phyloP scores from a whole-genome alignment of 169 alveolate species.

The Eimeria falciformis region DNA sequence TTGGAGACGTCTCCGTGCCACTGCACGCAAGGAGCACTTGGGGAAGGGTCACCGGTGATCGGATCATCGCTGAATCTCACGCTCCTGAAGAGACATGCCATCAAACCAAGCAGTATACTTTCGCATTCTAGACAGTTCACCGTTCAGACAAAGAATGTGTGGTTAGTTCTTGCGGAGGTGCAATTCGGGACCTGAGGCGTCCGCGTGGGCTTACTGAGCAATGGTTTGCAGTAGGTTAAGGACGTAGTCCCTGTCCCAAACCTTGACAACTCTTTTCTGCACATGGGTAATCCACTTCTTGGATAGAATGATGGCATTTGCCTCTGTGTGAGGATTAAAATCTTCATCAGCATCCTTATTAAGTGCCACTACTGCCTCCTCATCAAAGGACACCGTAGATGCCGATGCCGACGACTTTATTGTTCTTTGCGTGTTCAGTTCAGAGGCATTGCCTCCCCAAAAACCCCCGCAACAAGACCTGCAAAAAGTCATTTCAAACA shows the following conservation, averaged over 20 bases:
- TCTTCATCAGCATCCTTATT: background rate
- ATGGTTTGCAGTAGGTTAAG: constrained; percentile 45
- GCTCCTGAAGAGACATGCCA: constrained; percentile 17
- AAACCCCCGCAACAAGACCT: constrained; percentile 54
- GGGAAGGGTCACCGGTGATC: constrained; percentile 70
- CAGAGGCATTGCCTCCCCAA: constrained; percentile 41
- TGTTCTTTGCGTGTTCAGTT: constrained; percentile 7
- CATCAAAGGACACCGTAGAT: constrained; percentile 57
- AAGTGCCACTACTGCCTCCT: constrained; percentile 24
- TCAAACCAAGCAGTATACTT: background rate
- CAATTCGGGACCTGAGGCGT: too few species aligned
- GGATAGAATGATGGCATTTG: constrained; percentile 56
- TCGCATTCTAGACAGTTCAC: background rate
- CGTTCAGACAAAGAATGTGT: background rate
- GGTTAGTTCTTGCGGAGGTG: background rate
- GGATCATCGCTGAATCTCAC: constrained; percentile 74
- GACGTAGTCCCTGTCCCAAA: constrained; percentile 75
- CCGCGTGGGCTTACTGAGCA: constrained; percentile 51
- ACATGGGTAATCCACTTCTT: constrained; percentile 75
- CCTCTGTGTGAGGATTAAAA: constrained; percentile 64
- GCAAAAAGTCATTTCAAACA: constrained; percentile 43
- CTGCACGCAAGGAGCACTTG: constrained; percentile 63
- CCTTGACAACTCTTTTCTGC: constrained; percentile 69
- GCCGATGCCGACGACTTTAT: constrained; percentile 2
- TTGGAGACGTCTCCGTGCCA: constrained; percentile 73